Evolutionary conservation across 2,329 filamentous ascomycete species (phyloP), one percentile per base, ranked within the genome.

Genomic region (Rhynchosporium secalis): DNA sequence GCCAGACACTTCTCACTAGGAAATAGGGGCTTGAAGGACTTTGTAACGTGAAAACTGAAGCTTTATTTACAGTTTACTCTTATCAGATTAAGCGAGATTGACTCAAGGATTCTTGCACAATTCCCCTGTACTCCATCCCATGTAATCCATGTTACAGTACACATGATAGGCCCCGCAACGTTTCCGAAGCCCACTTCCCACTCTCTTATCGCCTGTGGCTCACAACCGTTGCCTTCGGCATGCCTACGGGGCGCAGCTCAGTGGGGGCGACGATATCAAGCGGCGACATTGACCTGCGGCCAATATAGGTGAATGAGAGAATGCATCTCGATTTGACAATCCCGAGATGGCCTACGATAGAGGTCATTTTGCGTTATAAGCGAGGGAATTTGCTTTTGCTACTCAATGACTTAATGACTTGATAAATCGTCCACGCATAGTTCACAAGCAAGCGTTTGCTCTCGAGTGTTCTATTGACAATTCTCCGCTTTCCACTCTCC

Each of bases 161-260:
- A 47, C 48, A 45, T 43, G 38, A 41, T 40, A 31, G 31, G 20
- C 41, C 61, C 61, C 61, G 47, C 56, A 59, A 40, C 57, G 58
- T 57, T 51, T 46, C 64, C 31, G 1, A 38, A 40, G 49, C 59
- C 63, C 58, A 61, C 61, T 62, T 43, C 57, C 54, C 33, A 15
- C 40, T n/a, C 38, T 47, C 65, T 65, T 66, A 66, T 66, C 65
- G 61, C 40, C 56, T 15, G 47, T 36, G 41, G 31, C 52, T 56
- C 48, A 45, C 36, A 20, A 28, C 13, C 49, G 36, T 28, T 61
- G 66, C 66, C 66, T 68, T 49, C 64, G 64, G 66, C 66, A 41
- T 55, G 66, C 66, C 64, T 64, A 62, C 66, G 66, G 64, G 62
- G 54, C 26, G 41, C 57, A 51, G 48, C 59, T 36, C 56, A 62